These are phyloP conservation scores for Pezicula neosporulosa DNA, from an alignment of 2,329 filamentous ascomycete genomes.

Conservation along the genomic window DNA sequence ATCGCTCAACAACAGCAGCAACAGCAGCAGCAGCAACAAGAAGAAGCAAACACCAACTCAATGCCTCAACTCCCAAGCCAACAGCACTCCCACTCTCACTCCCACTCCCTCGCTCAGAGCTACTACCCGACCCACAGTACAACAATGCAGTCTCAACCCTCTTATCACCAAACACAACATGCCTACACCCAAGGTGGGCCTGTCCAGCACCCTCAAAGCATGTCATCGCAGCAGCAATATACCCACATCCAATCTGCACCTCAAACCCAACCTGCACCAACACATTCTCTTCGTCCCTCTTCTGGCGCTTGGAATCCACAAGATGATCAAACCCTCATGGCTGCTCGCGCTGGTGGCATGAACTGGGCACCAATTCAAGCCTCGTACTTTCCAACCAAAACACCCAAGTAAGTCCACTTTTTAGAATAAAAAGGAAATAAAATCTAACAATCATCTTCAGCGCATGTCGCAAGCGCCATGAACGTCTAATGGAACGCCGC, in stretches of 20 bases:
- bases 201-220: conserved; percentile 7
- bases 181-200: conserved; percentile 10
- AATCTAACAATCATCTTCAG: conserved; percentile 43
- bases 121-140: not conserved
- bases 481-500: conserved; percentile 73
- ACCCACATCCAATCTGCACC: not conserved
- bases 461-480: conserved; percentile 85
- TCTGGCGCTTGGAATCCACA: conserved; percentile 68
- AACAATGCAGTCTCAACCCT: conserved; percentile 4
- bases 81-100: conserved; percentile 6
- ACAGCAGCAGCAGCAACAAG: conserved; percentile 16
- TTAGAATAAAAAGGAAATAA: not conserved
- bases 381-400: conserved; percentile 74
- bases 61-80: conserved; percentile 9
- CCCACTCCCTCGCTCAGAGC: conserved; percentile 1
- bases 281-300: conserved; percentile 41
- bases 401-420: conserved; percentile 29
- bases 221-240: not conserved
- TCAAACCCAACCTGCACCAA: conserved; percentile 5
- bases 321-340: conserved; percentile 72
- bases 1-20: conserved; percentile 5
- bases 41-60: conserved; percentile 8
- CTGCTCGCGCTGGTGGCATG: conserved; percentile 68
- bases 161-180: conserved; percentile 2
- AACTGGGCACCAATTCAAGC: conserved; percentile 82